phyloP scores from a whole-genome alignment of 345 rosid genomes.

The Sisymbrium irio region DNA sequence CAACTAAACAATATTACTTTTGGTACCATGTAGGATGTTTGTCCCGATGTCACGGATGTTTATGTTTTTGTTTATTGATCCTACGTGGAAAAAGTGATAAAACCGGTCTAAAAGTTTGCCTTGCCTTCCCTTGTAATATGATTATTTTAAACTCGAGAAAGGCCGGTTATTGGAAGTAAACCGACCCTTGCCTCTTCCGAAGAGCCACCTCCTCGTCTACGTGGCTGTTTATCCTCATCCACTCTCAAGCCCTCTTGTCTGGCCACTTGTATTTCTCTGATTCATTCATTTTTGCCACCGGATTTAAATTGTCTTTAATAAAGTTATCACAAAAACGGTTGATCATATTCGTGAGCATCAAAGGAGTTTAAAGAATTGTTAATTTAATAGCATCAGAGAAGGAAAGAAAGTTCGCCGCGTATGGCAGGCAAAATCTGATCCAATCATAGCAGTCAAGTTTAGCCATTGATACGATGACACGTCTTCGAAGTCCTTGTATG shows the following conservation, averaged over 20 bases:
- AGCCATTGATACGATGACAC: background rate
- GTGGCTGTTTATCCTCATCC: slow-evolving; percentile 28
- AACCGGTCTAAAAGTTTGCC: slow-evolving; percentile 2
- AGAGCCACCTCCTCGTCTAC: slow-evolving; percentile 34
- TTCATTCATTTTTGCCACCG: slow-evolving; percentile 25
- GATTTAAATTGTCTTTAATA: background rate
- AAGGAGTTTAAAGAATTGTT: background rate
- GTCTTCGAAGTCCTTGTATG: too few species aligned
- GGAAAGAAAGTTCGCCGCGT: background rate
- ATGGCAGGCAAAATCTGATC: background rate
- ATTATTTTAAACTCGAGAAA: slow-evolving; percentile 20
- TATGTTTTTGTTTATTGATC: slow-evolving; percentile 14
- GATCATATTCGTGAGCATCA: background rate
- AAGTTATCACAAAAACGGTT: background rate
- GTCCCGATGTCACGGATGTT: slow-evolving; percentile 9
- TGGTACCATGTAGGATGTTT: slow-evolving; percentile 19
- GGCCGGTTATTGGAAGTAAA: slow-evolving; percentile 34
- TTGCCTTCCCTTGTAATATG: background rate
- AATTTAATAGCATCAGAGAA: background rate
- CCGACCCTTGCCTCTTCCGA: slow-evolving; percentile 37
- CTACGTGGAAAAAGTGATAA: slow-evolving; percentile 26
- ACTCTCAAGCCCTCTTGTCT: slow-evolving; percentile 21
- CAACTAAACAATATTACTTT: slow-evolving; percentile 12
- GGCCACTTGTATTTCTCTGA: slow-evolving; percentile 6
- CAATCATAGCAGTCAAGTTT: background rate